Evolutionary conservation across 345 rosid genomes (phyloP).

Genomic region (Streptanthus diversifolius): DNA sequence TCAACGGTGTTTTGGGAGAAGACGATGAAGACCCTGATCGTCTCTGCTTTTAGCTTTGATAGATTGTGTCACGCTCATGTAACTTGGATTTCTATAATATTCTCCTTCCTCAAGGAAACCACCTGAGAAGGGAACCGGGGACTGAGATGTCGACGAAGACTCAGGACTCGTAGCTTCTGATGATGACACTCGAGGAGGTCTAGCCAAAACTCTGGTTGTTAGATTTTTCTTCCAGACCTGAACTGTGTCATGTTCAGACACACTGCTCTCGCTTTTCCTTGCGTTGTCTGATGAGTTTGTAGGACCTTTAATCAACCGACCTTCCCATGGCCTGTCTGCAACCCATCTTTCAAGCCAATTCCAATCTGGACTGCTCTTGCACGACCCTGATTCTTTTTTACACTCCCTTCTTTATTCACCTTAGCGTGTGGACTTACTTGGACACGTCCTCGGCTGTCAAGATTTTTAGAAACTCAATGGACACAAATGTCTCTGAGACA

Average conservation of each 20-base stretch:
- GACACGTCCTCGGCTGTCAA: slow-evolving; percentile 53
- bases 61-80: slow-evolving; percentile 72
- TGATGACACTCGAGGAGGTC: slow-evolving; percentile 50
- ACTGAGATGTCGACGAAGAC: slow-evolving; percentile 56
- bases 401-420: slow-evolving; percentile 40
- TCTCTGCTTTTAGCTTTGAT: slow-evolving; percentile 74
- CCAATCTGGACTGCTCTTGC: slow-evolving; percentile 52
- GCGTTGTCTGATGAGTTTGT: slow-evolving; percentile 30
- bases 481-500: slow-evolving; percentile 4
- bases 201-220: slow-evolving; percentile 48
- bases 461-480: neutral
- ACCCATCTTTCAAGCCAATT: slow-evolving; percentile 84
- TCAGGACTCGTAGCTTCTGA: slow-evolving; percentile 61
- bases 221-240: slow-evolving; percentile 62
- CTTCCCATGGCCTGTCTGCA: slow-evolving; percentile 78
- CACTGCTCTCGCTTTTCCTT: slow-evolving; percentile 34
- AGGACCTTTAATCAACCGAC: slow-evolving; percentile 45
- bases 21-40: slow-evolving; percentile 35
- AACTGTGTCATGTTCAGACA: slow-evolving; percentile 45
- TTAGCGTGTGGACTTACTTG: slow-evolving; percentile 55
- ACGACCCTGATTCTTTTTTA: slow-evolving; percentile 43
- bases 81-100: slow-evolving; percentile 54
- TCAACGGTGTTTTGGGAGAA: slow-evolving; percentile 30
- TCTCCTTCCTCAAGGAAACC: slow-evolving; percentile 47
- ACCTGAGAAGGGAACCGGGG: slow-evolving; percentile 43